phyloP scores from a whole-genome alignment of 2,329 filamentous ascomycete genomes.

The Cercospora berteroae region DNA sequence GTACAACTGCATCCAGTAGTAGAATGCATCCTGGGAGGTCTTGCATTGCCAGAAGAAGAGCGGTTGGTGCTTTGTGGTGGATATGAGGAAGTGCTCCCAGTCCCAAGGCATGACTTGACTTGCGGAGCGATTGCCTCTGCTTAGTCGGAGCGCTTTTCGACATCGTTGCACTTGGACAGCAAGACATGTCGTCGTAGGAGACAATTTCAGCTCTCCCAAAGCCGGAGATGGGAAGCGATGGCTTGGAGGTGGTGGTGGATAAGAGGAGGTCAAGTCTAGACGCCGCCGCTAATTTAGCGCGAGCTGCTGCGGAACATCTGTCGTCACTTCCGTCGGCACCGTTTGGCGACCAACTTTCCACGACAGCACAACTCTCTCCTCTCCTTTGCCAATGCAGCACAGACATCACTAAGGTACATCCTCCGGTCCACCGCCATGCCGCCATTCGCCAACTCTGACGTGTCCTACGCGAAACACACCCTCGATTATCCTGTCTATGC shows the following conservation, averaged over 20 bases:
- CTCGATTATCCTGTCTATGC: slow-evolving; percentile 83
- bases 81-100: no score
- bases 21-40: no score
- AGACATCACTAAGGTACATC: not conserved
- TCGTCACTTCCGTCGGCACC: not conserved
- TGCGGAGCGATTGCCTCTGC: no score
- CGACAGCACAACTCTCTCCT: not conserved
- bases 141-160: no score
- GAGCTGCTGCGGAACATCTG: not conserved
- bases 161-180: no score
- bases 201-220: no score
- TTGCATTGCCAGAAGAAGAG: no score
- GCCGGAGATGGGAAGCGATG: not conserved
- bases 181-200: no score
- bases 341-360: not conserved
- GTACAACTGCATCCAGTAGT: no score
- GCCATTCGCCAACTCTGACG: slow-evolving; percentile 26
- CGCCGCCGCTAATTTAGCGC: not conserved
- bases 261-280: not conserved
- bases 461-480: slow-evolving; percentile 58
- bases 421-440: slow-evolving; percentile 10
- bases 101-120: no score
- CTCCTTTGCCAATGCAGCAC: not conserved
- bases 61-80: no score
- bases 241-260: not conserved